Conservation (phyloP, 2,329 filamentous ascomycete genomes). For the Paecilomyces sp. region DNA sequence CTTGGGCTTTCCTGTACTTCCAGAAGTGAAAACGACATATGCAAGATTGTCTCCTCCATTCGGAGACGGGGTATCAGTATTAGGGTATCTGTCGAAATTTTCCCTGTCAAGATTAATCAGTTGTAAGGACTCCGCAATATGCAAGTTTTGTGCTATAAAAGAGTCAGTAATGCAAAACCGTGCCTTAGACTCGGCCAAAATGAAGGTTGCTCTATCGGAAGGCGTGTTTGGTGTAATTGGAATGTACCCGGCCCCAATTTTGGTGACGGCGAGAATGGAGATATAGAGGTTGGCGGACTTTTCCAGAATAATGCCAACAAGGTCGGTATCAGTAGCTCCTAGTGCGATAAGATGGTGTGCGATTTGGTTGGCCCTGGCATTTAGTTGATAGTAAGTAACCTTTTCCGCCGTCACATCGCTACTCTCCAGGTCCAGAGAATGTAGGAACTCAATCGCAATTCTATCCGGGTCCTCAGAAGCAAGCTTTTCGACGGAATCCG, state of each 20-base stretch:
- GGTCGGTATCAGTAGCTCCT: conserved; percentile 45
- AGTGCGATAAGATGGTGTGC: conserved; percentile 48
- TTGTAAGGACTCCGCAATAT: conserved; percentile 5
- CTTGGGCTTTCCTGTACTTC: conserved; percentile 73
- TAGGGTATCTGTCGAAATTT: conserved; percentile 8
- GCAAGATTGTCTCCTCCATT: conserved; percentile 46
- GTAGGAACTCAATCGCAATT: conserved; percentile 59
- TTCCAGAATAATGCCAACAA: conserved; percentile 70
- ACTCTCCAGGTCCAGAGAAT: conserved; percentile 34
- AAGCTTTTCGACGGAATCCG: conserved; percentile 48
- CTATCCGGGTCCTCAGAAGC: conserved; percentile 44
- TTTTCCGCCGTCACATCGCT: conserved; percentile 25
- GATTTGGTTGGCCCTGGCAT: conserved; percentile 56
- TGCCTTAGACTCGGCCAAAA: conserved; percentile 56
- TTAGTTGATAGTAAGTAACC: conserved; percentile 60
- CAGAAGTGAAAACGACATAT: conserved; percentile 78
- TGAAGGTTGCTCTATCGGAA: conserved; percentile 49
- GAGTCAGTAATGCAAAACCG: conserved; percentile 36
- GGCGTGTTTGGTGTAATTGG: conserved; percentile 71
- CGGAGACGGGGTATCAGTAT: conserved; percentile 6
- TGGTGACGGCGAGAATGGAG: conserved; percentile 65
- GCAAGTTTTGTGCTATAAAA: not conserved
- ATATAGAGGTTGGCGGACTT: conserved; percentile 69
- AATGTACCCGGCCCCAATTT: conserved; percentile 71
- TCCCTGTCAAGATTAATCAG: conserved; percentile 8